Evolutionary conservation across 75 land plant genomes (phyloP), one percentile per base, ranked within the genome.

Genomic region (Cupressus sempervirens): DNA sequence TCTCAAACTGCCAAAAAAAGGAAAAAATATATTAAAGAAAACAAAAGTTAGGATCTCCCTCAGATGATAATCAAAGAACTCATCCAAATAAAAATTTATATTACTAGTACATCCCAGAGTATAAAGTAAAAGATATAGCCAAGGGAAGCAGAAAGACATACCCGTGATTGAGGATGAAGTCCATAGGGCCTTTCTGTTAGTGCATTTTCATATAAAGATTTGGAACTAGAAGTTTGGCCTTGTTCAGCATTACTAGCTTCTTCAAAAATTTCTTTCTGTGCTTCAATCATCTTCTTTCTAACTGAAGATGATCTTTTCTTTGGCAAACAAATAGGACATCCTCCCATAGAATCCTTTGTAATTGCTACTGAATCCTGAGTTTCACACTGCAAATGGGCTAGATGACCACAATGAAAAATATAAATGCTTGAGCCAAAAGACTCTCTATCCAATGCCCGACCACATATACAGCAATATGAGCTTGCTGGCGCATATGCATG

Each of bases 341-440:
- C 92, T 67, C 58, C 67, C 23, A 80, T 74, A 46, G 82, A 77
- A 3, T 84, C 82, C 40, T 53, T 80, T 46, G 72, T 84, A n/a
- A 80, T 84, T 43, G 68, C 34, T 36, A 77, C 88, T 34, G 86
- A 86, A 75, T 84, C 94, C 80, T 82, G 68, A 82, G 76, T 84
- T 88, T 94, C 94, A 87, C 99, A 97, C 48, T 88, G 89, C 1
- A 92, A 70, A 90, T 97, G 99, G 20, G 90, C 90, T 84, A 93
- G 87, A 89, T 97, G 99, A 34, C 99, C 99, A 90, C 99, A 97
- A 62, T 67, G 88, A 84, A 89, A 97, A 58, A 97, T 88, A 76
- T 90, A 92, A 50, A 96, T 76, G 40, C 89, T 35, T 72, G 88
- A 86, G 40, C 54, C 79, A 38, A 88, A 86, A 54, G 88, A 56